Conservation (phyloP, 208 protist genomes). For the Leishmania arabica region DNA sequence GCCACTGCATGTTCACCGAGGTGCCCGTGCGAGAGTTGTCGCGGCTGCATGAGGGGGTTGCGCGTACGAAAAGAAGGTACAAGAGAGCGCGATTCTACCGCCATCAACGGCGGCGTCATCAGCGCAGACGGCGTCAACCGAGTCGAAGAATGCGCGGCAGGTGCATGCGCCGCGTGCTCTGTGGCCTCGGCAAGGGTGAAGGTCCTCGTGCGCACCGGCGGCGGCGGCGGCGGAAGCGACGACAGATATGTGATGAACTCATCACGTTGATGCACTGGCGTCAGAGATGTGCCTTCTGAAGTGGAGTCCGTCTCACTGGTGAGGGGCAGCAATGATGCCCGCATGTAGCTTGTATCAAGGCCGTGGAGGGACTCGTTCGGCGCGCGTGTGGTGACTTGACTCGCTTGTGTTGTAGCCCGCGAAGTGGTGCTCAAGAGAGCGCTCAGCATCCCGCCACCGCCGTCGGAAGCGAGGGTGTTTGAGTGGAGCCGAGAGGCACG, state of each 20-base stretch:
- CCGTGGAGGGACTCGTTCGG: not conserved
- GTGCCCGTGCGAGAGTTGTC: not conserved
- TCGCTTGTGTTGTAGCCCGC: not conserved
- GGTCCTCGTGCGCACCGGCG: not conserved
- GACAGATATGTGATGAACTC: no score
- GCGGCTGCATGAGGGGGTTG: not conserved
- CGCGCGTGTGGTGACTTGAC: not conserved
- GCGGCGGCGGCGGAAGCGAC: constrained; percentile 2
- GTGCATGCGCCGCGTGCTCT: not conserved
- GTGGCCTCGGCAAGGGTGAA: not conserved
- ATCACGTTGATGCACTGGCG: not conserved
- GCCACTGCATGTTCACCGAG: not conserved
- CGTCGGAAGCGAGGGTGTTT: not conserved
- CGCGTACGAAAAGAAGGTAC: not conserved
- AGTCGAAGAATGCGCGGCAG: not conserved
- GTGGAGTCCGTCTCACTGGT: constrained; percentile 5
- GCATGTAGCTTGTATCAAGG: not conserved
- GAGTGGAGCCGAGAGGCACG: not conserved
- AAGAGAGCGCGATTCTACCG: not conserved
- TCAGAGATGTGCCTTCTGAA: not conserved
- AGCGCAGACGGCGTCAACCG: not conserved
- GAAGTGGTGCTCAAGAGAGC: not conserved
- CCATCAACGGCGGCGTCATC: not conserved
- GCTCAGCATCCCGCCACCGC: not conserved
- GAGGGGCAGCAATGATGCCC: not conserved